A percentile compares a stretch with the other conserved stretches of the same genome.
Conservation (phyloP, 2,329 filamentous ascomycete species). For the Aspergillus persii region DNA sequence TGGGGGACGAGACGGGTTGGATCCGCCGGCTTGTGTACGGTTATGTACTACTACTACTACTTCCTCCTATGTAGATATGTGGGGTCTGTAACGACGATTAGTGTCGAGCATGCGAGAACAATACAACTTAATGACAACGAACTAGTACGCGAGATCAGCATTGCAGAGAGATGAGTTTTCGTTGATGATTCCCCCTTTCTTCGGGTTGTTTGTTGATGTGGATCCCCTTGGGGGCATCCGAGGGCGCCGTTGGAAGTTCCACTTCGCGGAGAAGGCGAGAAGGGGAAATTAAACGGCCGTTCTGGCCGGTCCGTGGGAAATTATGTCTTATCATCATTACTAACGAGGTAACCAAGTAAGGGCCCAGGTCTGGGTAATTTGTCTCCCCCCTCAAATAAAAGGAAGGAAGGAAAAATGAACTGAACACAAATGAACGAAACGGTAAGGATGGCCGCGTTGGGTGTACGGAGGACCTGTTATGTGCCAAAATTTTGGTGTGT, state of each 20-base stretch:
- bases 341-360: too few relatives aligned
- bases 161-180: neutral
- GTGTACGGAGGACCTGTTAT: too few relatives aligned
- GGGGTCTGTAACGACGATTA: conserved; percentile 22
- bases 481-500: neutral
- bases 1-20: neutral
- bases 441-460: neutral
- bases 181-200: neutral
- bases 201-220: neutral
- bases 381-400: neutral
- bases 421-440: too few relatives aligned
- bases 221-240: neutral
- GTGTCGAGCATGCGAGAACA: conserved; percentile 5
- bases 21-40: conserved; percentile 8
- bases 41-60: conserved; percentile 13
- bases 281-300: neutral
- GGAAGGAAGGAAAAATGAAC: neutral
- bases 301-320: too few relatives aligned
- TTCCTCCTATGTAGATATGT: conserved; percentile 21
- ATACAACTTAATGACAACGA: neutral
- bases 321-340: too few relatives aligned
- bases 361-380: too few relatives aligned
- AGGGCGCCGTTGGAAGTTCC: neutral
- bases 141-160: neutral
- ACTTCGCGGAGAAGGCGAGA: too few relatives aligned